These are phyloP conservation scores for Penicillium sp. DNA, from an alignment of 2,329 filamentous ascomycete species.

Conservation along the genomic window DNA sequence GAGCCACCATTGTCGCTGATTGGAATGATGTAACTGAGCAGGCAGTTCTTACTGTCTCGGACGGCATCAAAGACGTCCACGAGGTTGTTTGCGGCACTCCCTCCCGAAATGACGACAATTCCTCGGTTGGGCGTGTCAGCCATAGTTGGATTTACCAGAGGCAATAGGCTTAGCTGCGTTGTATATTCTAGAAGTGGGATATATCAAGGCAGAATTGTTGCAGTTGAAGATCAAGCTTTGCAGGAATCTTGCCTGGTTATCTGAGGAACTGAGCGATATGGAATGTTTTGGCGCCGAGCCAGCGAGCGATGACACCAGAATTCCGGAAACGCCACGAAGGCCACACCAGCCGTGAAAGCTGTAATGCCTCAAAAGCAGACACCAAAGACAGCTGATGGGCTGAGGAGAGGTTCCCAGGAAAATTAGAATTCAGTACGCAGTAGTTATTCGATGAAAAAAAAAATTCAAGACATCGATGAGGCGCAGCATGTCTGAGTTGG, in stretches of 20 bases:
- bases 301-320: neutral
- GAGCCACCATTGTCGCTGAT: conserved; percentile 96
- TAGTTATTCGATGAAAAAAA: neutral
- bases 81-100: conserved; percentile 90
- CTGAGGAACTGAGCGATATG: neutral
- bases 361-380: neutral
- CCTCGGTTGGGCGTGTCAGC: conserved; percentile 46
- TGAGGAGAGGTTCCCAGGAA: neutral
- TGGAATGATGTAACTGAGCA: conserved; percentile 83
- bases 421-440: neutral
- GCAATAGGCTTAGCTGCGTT: neutral
- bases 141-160: conserved; percentile 6
- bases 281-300: neutral
- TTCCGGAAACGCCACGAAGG: conserved; percentile 18
- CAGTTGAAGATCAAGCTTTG: neutral
- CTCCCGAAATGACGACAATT: conserved; percentile 87
- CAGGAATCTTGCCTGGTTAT: neutral
- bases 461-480: neutral
- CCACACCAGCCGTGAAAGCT: conserved; percentile 2
- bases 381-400: neutral
- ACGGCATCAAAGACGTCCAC: conserved; percentile 83
- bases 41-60: conserved; percentile 65
- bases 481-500: neutral
- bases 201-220: too few species aligned
- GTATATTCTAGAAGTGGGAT: neutral